Base-by-base conservation (phyloP, 495 filamentous ascomycete species). In the Xylaria sp. region DNA sequence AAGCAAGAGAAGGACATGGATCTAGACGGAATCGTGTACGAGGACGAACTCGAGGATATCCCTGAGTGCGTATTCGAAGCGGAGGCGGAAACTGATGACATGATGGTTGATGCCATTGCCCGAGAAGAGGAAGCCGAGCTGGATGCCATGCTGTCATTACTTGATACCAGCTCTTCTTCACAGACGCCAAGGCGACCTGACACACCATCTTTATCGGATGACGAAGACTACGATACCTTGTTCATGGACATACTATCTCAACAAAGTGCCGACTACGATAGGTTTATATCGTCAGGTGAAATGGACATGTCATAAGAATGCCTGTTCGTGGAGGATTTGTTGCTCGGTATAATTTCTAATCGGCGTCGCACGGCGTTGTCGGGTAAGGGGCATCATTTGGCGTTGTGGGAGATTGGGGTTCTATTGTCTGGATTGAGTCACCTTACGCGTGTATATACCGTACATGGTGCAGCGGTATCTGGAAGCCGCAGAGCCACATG, bases 81-180 rank as follows among this genome's bases (percentile, higher is more conserved):
- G 37, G 76, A 79, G 53, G 78, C 77, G 15, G 80, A 85, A 1
- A 68, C 77, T 9, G 82, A 87, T 21, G 80, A 81, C 15, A 79
- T 80, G 72, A 82, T 83, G 76, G 79, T 80, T 8, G 78, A 84
- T 74, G 78, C 80, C 44, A 83, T 90, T 46, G 81, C 84, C 26
- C 77, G 77, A 69, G 80, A 87, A 71, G 90, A 93, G 76, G 80
- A 87, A 66, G 80, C 81, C 35, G 89, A 91, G 76, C 29, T 92
- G 41, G 82, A 92, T 31, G 88, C 86, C n/a, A 72, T 91, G 68
- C 64, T 91, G 1, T 79, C 82, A 31, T 79, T 87, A 61, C 68
- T 72, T 57, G 63, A 75, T 12, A 24, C 72, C 14, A 48, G 63
- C 37, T 48, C 71, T 31, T 31, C 72, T 65, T 59, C 48, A 19